Conservation (phyloP, 1,284 basidiomycete species). For the Megacollybia platyphylla region DNA sequence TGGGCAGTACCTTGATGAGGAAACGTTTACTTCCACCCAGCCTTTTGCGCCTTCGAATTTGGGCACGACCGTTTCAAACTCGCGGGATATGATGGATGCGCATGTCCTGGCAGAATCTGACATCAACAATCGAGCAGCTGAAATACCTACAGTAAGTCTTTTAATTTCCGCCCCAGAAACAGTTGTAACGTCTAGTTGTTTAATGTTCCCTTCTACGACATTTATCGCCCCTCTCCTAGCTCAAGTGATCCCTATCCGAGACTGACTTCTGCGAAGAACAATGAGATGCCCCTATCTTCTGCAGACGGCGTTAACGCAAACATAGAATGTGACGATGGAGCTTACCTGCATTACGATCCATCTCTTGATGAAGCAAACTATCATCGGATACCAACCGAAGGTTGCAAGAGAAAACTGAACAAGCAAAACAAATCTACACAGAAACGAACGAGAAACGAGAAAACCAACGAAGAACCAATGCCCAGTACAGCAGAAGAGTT, state of each 20-base stretch:
- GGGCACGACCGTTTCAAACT: neutral
- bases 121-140: constrained; percentile 3
- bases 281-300: constrained; percentile 4
- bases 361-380: constrained; percentile 6
- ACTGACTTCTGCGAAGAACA: constrained; percentile 1
- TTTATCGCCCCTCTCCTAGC: constrained; percentile 10
- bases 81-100: constrained; percentile 1
- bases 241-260: constrained; percentile 13
- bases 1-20: constrained; percentile 8
- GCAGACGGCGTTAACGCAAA: constrained; percentile 1
- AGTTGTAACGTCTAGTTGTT: constrained; percentile 13
- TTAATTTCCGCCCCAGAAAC: neutral
- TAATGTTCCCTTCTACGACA: neutral
- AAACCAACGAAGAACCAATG: constrained; percentile 11
- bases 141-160: neutral
- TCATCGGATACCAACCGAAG: neutral
- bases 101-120: constrained; percentile 1
- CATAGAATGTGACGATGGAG: constrained; percentile 14
- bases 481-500: constrained; percentile 12
- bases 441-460: constrained; percentile 4
- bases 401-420: neutral
- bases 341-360: constrained; percentile 23
- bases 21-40: constrained; percentile 18
- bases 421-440: constrained; percentile 1
- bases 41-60: constrained; percentile 19